phyloP scores from a whole-genome alignment of 2,329 filamentous ascomycete species.

The Stagonosporopsis chrysanthemi region DNA sequence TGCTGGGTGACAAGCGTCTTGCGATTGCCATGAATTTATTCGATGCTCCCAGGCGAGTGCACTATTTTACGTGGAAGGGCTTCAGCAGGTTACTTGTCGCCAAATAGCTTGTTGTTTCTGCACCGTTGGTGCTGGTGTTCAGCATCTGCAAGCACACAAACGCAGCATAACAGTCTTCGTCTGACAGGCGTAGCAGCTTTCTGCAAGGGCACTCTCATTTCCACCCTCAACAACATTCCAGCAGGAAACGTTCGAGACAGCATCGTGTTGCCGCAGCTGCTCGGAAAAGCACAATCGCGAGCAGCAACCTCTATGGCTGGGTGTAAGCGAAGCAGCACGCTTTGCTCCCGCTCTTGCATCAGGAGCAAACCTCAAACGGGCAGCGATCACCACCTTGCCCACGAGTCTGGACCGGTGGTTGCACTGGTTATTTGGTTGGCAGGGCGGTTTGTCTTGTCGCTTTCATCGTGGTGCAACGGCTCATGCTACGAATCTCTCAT shows the following conservation, averaged over 20 bases:
- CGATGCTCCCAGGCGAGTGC: neutral
- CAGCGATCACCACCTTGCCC: constrained; percentile 23
- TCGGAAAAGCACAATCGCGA: constrained; percentile 7
- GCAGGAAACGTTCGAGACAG: constrained; percentile 11
- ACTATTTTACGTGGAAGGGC: neutral
- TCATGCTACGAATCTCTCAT: constrained; percentile 13
- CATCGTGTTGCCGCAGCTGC: neutral
- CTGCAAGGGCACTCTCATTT: constrained; percentile 21
- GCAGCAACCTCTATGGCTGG: constrained; percentile 7
- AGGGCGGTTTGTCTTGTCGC: constrained; percentile 8
- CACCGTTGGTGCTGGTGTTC: neutral
- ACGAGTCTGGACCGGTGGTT: constrained; percentile 14
- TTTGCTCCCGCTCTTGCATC: constrained; percentile 18
- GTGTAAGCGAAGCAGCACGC: constrained; percentile 3
- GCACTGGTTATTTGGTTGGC: constrained; percentile 2
- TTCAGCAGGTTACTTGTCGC: neutral
- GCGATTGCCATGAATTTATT: neutral
- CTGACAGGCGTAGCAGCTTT: constrained; percentile 17
- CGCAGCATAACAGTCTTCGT: constrained; percentile 1
- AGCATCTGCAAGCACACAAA: constrained; percentile 4
- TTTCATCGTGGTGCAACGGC: constrained; percentile 26
- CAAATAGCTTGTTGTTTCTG: neutral
- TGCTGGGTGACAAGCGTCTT: neutral
- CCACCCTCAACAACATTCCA: constrained; percentile 15
- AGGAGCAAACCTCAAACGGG: constrained; percentile 25